Evolutionary conservation across 345 rosid species (phyloP), one percentile per base, ranked within the genome.

Genomic region (Passiflora organensis): DNA sequence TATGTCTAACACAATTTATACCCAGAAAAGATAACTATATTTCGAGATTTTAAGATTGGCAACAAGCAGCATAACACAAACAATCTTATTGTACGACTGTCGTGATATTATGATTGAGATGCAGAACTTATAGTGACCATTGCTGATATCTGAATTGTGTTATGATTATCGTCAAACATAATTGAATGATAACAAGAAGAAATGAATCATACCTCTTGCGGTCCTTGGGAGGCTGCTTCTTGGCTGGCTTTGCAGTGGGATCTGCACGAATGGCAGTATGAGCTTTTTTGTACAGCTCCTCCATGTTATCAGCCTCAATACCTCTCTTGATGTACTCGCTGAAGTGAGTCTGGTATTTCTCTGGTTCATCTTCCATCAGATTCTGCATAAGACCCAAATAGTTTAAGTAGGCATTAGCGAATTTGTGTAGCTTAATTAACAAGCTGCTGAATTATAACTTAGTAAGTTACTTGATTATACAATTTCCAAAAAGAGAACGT

Each of bases 241-340:
- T 82, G 3, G 76, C 42, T 45, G 82, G 76, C 86, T 82, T 78
- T 0, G 58, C 44, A 15, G 62, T 68, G 3, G 93, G 84, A 38
- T 82, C 84, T 0, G 86, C 89, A 13, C 89, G 89, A 10, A 82
- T 82, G 42, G 93, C 84, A 52, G 84, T 78, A 25, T 82, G 93
- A 25, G 80, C 86, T 76, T 80, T 85, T 70, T 82, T 82, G 78
- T 85, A 85, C 55, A 80, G 0, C 52, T 58, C 93, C 50, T 85
- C 93, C 0, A 82, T 34, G 69, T 18, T 50, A 63, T 80, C 93
- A 19, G 93, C 55, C 13, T 77, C 80, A 36, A 85, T 59, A 5
- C 76, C 81, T 42, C 59, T 75, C 77, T 82, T 85, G 6, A 82
- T 6, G 58, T 71, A 85, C 43, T 65, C 77, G 20, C 82, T 77